Evolutionary conservation across 2,329 filamentous ascomycete species (phyloP), one percentile per base, ranked within the genome.

Genomic region (Raffaelea albimanens): DNA sequence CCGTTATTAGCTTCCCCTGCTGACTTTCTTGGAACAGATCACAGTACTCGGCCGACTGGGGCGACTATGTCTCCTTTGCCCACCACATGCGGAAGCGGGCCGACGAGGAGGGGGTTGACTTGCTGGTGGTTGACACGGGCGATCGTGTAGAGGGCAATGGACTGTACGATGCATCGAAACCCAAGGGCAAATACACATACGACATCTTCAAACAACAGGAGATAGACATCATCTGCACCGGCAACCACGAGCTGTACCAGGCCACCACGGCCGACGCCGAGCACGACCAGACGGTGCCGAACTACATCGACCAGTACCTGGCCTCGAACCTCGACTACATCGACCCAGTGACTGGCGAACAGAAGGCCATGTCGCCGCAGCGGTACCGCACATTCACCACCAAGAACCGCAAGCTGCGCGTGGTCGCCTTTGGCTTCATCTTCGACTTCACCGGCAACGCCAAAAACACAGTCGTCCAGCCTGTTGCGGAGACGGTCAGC

Each of bases 21-120:
- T 8, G 8, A 19, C 25, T 13, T 29, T 38, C 34, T 38, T 38
- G 8, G 7, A n/a, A 10, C 43, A 88, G 85, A 68, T 75, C 88
- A 3, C 91, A 93, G 51, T 98, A 94, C 66, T 90, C 87, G 7
- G 91, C 88, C 42, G 93, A 98, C 65, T 97, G 93, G 89, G 93
- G 93, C 50, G 93, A 98, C 67, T 98, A 97, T 65, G 77, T 97
- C 58, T 96, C 91, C 7, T 96, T 98, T 61, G 80, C 89, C 31
- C 73, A 83, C 33, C 88, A 91, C 61, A 80, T 98, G 73, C 84
- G 80, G 48, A 75, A 80, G 55, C 82, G 79, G 59, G 88, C 89
- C 47, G 86, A 96, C 59, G 76, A 80, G 1, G 74, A 83, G 46
- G 89, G 88, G 40, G 79, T 78, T 23, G 93, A 98, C 62, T 70